Percentiles rank a stretch among this genome's conserved stretches.
Conservation (phyloP, 257 asterid genomes). For the Thymus mandschuricus region DNA sequence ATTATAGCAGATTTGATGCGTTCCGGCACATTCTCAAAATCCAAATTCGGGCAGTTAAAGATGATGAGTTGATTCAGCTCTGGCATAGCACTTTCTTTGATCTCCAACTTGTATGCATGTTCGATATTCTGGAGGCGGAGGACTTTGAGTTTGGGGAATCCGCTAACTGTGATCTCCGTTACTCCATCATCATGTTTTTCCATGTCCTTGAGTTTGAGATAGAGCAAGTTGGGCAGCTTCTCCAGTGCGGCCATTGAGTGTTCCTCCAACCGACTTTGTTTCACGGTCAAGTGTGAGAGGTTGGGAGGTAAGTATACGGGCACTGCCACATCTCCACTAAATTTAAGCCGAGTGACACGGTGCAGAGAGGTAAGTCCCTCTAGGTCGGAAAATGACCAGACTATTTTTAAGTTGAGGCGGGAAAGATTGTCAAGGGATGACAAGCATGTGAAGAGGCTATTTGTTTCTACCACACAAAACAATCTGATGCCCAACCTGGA, state of each 20-base stretch:
- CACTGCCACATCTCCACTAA: background rate
- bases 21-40: too few relatives aligned
- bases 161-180: background rate
- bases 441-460: background rate
- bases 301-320: constrained; percentile 31
- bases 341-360: constrained; percentile 19
- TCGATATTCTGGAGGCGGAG: too few relatives aligned
- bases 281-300: constrained; percentile 30
- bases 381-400: background rate
- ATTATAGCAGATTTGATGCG: too few relatives aligned
- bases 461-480: background rate
- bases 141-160: background rate
- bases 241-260: constrained; percentile 27
- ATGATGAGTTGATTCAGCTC: too few relatives aligned
- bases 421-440: background rate
- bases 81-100: too few relatives aligned
- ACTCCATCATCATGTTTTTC: background rate
- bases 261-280: background rate
- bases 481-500: background rate
- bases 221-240: constrained; percentile 14
- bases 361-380: background rate
- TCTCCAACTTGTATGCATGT: too few relatives aligned
- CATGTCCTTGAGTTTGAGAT: background rate
- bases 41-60: too few relatives aligned
- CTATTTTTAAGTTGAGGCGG: background rate